Evolutionary conservation across 2,329 filamentous ascomycete species (phyloP), one percentile per base, ranked within the genome.

Genomic region (Elsinoe batatas): DNA sequence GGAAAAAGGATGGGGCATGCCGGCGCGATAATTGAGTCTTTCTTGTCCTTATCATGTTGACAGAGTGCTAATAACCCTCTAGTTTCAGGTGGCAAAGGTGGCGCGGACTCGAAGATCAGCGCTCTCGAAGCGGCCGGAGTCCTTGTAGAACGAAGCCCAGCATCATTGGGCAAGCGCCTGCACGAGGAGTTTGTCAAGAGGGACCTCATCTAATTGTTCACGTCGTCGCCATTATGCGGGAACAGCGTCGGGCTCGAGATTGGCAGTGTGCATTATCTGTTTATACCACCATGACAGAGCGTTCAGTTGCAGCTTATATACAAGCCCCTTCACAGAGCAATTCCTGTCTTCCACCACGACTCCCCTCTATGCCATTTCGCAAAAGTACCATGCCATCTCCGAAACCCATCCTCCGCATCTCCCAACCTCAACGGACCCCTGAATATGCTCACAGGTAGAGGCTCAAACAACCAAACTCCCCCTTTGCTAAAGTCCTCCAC

Each of bases 1-100:
- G 93, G 93, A 69, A 84, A 93, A 72, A 85, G 93, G 74, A 98
- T 97, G 93, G 93, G 93, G 65, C 93, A 98, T 80, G 93, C 93
- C 64, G 93, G 93, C 74, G 93, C 93, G 69, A 98, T 98, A 71
- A 91, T n/a, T n/a, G n/a, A n/a, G n/a, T n/a, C n/a, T n/a, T n/a
- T n/a, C n/a, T n/a, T n/a, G n/a, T n/a, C n/a, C n/a, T n/a, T n/a
- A n/a, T n/a, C n/a, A n/a, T n/a, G n/a, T n/a, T n/a, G n/a, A n/a
- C n/a, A n/a, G n/a, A n/a, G n/a, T n/a, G n/a, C n/a, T n/a, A n/a
- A n/a, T n/a, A n/a, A n/a, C n/a, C n/a, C n/a, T n/a, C n/a, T n/a
- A n/a, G n/a, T n/a, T n/a, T n/a, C n/a, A n/a, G 93, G 93, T 67
- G 93, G 93, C 67, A 97, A 96, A 83, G 93, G 93, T 69, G 93